Conservation (phyloP, 306 rosid species). For the Prunus davidiana region DNA sequence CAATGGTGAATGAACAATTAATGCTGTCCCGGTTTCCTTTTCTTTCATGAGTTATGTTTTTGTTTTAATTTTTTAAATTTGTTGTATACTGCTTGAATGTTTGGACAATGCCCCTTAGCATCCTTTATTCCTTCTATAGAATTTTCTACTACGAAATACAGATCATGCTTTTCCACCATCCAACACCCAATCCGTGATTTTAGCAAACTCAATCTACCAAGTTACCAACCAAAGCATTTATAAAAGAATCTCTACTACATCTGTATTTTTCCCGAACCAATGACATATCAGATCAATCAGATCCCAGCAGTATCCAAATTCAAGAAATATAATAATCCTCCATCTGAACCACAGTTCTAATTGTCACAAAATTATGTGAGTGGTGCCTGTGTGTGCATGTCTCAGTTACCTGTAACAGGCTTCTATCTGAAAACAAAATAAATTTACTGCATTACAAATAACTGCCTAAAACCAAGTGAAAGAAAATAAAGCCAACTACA, state of each 20-base stretch:
- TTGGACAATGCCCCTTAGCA: not conserved
- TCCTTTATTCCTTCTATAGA: not conserved
- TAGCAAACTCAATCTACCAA: not conserved
- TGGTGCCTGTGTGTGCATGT: not conserved
- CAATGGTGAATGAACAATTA: not conserved
- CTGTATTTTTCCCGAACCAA: not conserved
- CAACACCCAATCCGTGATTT: not conserved
- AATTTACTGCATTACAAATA: not conserved
- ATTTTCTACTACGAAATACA: not conserved
- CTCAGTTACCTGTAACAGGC: not conserved
- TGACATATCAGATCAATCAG: constrained; percentile 2
- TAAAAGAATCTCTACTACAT: not conserved
- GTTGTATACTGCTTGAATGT: not conserved
- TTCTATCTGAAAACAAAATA: not conserved
- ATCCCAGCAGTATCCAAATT: not conserved
- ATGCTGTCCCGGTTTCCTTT: not conserved
- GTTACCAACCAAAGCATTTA: not conserved
- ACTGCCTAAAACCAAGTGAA: not conserved
- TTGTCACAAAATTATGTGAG: not conserved
- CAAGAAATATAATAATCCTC: not conserved
- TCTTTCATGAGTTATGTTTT: not conserved
- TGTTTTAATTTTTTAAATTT: not conserved
- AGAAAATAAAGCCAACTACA: not conserved
- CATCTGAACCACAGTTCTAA: not conserved
- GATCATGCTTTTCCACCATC: not conserved